phyloP scores from a whole-genome alignment of 345 rosid species.

The Lumnitzera racemosa region DNA sequence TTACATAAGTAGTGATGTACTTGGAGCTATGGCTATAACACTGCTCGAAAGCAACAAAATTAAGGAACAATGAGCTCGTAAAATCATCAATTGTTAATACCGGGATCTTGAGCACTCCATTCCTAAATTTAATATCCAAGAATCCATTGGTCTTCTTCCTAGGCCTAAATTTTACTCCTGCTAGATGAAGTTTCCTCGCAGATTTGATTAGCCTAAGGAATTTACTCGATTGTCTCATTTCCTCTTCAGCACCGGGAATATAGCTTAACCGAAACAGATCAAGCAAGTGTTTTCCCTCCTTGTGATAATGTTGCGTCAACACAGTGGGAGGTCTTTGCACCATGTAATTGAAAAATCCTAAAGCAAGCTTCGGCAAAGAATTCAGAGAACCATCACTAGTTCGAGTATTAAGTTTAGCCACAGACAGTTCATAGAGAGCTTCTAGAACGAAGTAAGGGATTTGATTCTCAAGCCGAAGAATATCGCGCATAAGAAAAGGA shows the following conservation, averaged over 20 bases:
- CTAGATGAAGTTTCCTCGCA: conserved; percentile 29
- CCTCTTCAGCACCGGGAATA: conserved; percentile 17
- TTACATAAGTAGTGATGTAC: conserved; percentile 40
- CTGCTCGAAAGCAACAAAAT: conserved; percentile 50
- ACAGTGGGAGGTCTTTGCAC: conserved; percentile 20
- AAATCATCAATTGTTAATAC: conserved; percentile 32
- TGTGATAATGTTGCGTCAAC: conserved; percentile 12
- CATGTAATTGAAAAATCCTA: conserved; percentile 36
- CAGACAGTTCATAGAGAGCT: conserved; percentile 20
- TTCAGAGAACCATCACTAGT: not conserved
- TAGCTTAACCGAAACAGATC: conserved; percentile 43
- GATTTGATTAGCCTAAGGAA: conserved; percentile 8
- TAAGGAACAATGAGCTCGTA: conserved; percentile 30
- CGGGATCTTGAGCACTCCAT: conserved; percentile 46
- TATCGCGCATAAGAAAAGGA: conserved; percentile 30
- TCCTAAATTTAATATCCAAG: conserved; percentile 34
- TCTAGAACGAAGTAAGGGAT: conserved; percentile 46
- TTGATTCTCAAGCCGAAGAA: conserved; percentile 54
- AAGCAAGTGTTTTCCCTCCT: conserved; percentile 35
- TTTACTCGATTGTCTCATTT: conserved; percentile 1
- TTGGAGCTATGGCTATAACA: conserved; percentile 29
- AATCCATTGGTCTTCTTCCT: conserved; percentile 25
- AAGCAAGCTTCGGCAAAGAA: conserved; percentile 27
- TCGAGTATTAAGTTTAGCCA: not conserved
- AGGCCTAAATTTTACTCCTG: conserved; percentile 30